These are phyloP conservation scores for Nannochloropsis oceanica DNA, from an alignment of 108 stramenopile species.

Conservation along the genomic window DNA sequence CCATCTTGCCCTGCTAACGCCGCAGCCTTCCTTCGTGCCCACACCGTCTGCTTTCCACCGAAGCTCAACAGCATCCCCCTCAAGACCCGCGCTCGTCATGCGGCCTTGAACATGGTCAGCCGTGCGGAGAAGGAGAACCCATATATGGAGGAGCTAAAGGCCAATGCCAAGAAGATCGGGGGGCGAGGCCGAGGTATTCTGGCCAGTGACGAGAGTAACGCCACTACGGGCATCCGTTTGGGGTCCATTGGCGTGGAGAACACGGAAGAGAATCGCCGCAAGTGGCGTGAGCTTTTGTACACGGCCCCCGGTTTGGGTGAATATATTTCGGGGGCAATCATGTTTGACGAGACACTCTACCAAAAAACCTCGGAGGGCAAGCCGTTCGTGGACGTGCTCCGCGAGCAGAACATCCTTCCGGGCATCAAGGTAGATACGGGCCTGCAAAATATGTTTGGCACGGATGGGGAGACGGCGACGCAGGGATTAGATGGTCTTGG, in stretches of 20 bases:
- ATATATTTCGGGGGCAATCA: constrained; percentile 58
- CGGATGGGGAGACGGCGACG: constrained; percentile 63
- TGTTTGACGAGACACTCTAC: constrained; percentile 66
- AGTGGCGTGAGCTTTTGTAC: constrained; percentile 67
- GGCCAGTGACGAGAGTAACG: constrained; percentile 28
- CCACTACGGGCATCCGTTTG: constrained; percentile 45
- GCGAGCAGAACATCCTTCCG: constrained; percentile 55
- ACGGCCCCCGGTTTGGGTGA: constrained; percentile 50
- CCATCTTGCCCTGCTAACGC: no score
- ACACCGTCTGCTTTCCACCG: no score
- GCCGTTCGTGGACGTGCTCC: constrained; percentile 55
- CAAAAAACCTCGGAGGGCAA: constrained; percentile 47
- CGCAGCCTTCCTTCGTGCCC: no score
- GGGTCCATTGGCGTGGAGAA: constrained; percentile 56
- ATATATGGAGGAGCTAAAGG: constrained; percentile 9
- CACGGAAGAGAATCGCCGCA: constrained; percentile 56
- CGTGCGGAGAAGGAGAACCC: constrained; percentile 7
- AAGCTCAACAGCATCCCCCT: background rate
- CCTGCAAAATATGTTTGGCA: constrained; percentile 42
- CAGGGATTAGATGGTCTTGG: constrained; percentile 62
- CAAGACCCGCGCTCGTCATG: background rate
- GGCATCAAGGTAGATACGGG: constrained; percentile 63
- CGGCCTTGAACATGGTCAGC: background rate
- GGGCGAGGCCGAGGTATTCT: constrained; percentile 34
- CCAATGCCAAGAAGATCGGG: constrained; percentile 14